Conservation (phyloP, 2,329 filamentous ascomycete species). For the Coniochaeta sp. region DNA sequence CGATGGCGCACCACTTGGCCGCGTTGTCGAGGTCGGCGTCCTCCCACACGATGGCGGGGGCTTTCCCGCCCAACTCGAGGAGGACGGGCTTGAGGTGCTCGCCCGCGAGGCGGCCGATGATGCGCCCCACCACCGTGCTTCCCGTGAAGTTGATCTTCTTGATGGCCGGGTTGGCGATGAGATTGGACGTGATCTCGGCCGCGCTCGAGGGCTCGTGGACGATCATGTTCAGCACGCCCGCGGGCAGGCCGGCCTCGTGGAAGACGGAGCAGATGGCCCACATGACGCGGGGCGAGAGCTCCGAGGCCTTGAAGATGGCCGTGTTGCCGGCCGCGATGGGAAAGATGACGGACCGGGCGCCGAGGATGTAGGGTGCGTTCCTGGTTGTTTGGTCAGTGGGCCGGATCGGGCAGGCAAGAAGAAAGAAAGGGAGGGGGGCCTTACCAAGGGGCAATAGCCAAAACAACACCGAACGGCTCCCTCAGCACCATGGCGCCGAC, state of each 20-base stretch:
- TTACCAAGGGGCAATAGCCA: constrained; percentile 77
- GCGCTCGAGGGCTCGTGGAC: constrained; percentile 60
- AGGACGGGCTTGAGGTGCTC: constrained; percentile 72
- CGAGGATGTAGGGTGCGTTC: constrained; percentile 52
- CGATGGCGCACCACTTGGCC: constrained; percentile 59
- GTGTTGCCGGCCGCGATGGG: constrained; percentile 74
- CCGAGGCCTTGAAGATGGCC: constrained; percentile 64
- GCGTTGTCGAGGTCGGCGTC: constrained; percentile 72
- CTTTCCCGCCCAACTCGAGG: constrained; percentile 79
- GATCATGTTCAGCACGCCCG: constrained; percentile 67
- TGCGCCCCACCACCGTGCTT: constrained; percentile 64
- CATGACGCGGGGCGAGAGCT: constrained; percentile 58
- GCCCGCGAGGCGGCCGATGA: constrained; percentile 63
- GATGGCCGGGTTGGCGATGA: constrained; percentile 61
- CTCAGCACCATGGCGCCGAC: constrained; percentile 59
- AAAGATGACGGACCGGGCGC: constrained; percentile 47
- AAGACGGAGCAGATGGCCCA: constrained; percentile 57
- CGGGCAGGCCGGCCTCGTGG: constrained; percentile 68
- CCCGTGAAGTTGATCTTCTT: constrained; percentile 87
- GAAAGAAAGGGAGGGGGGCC: too few species aligned
- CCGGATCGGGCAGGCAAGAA: background rate
- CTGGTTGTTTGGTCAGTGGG: constrained; percentile 22
- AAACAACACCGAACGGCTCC: constrained; percentile 72
- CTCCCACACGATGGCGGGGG: constrained; percentile 68
- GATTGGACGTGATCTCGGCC: constrained; percentile 54